Evolutionary conservation across 1,139 yeast species (phyloP).

Genomic region (Schwanniomyces etchellsii): DNA sequence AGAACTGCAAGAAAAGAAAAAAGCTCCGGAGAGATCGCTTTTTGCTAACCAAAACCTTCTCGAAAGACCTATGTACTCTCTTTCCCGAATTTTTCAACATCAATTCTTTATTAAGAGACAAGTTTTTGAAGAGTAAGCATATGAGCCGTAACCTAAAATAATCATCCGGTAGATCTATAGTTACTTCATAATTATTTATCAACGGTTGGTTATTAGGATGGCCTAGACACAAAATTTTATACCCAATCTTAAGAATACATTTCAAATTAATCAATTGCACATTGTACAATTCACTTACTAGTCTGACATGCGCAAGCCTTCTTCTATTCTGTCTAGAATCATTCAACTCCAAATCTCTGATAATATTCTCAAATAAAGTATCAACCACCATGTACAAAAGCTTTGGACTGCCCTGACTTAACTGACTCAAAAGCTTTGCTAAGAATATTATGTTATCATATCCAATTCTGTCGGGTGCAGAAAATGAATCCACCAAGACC

Average conservation of each 20-base stretch:
- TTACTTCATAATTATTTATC: slow-evolving; percentile 33
- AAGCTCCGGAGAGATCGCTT: no score
- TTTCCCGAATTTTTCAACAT: no score
- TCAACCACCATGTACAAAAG: slow-evolving; percentile 52
- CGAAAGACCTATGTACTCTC: no score
- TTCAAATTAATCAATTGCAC: slow-evolving; percentile 40
- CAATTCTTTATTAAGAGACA: slow-evolving; percentile 6
- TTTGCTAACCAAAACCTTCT: no score
- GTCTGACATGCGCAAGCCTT: slow-evolving; percentile 57
- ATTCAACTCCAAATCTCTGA: slow-evolving; percentile 62
- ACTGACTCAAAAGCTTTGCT: slow-evolving; percentile 41
- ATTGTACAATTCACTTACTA: slow-evolving; percentile 55
- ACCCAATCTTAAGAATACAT: slow-evolving; percentile 50
- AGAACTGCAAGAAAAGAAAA: slow-evolving; percentile 66
- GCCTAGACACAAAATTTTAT: slow-evolving; percentile 60
- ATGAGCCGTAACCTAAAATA: slow-evolving; percentile 66
- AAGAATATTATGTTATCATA: slow-evolving; percentile 50
- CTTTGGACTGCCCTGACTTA: slow-evolving; percentile 28
- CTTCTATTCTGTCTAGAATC: slow-evolving; percentile 56
- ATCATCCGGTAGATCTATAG: slow-evolving; percentile 59
- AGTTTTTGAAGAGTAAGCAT: slow-evolving; percentile 21
- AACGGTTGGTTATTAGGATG: slow-evolving; percentile 60
- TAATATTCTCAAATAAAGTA: slow-evolving; percentile 56
- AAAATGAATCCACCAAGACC: slow-evolving; percentile 47
- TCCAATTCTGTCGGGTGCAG: slow-evolving; percentile 56